These are phyloP conservation scores for Emergomyces orientalis DNA, from an alignment of 2,329 filamentous ascomycete species.

Conservation along the genomic window DNA sequence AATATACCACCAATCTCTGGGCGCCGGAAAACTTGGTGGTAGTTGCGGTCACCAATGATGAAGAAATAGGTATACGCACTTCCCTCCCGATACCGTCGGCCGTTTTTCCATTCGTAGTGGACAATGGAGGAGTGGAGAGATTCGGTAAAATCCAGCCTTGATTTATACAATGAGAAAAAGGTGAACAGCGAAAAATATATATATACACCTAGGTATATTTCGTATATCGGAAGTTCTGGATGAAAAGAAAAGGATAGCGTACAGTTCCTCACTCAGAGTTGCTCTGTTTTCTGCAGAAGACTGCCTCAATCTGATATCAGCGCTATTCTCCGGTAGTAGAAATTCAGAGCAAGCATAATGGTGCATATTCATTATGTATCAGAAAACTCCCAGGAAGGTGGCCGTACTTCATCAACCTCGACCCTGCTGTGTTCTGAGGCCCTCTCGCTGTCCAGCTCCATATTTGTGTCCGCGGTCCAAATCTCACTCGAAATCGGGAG, in stretches of 20 bases:
- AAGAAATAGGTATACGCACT: constrained; percentile 1
- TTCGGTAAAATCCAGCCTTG: constrained; percentile 5
- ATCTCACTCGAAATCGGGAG: neutral
- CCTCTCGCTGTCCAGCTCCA: neutral
- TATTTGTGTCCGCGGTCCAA: neutral
- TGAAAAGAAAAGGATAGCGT: neutral
- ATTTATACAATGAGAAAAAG: neutral
- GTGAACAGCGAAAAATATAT: neutral
- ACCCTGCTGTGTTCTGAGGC: neutral
- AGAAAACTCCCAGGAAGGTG: neutral
- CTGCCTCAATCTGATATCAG: constrained; percentile 5
- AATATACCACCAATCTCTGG: neutral
- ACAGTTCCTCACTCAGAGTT: neutral
- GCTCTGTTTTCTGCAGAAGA: constrained; percentile 1
- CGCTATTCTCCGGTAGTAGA: neutral
- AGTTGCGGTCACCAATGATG: neutral
- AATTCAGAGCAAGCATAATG: neutral
- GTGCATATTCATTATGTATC: neutral
- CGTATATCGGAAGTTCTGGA: neutral
- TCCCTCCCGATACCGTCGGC: constrained; percentile 12
- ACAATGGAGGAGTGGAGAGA: constrained; percentile 5
- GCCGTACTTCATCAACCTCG: constrained; percentile 1
- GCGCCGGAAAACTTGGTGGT: neutral
- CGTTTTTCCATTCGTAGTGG: constrained; percentile 11
- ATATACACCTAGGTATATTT: too few species aligned